Conservation (phyloP, 257 asterid genomes). For the Solanum virginianum region DNA sequence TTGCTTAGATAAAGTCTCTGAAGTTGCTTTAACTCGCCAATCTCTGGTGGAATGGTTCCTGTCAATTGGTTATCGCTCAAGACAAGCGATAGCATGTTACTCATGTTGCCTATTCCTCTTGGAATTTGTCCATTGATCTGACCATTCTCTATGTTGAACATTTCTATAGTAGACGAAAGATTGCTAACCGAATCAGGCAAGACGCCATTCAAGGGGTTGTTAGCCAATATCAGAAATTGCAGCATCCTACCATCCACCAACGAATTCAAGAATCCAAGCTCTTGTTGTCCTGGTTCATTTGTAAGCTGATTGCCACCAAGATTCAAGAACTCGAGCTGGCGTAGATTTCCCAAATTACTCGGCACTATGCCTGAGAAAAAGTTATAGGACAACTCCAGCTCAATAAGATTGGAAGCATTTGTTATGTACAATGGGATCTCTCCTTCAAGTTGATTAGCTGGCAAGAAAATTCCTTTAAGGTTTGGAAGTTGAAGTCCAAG, state of each 20-base stretch:
- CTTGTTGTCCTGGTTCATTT: background rate
- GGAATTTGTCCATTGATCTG: conserved; percentile 19
- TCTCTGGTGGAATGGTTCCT: conserved; percentile 17
- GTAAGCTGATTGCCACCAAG: conserved; percentile 13
- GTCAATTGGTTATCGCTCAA: conserved; percentile 16
- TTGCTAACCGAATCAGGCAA: conserved; percentile 22
- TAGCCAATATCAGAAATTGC: conserved; percentile 7
- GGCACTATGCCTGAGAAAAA: conserved; percentile 18
- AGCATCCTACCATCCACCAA: conserved; percentile 18
- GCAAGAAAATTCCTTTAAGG: conserved; percentile 17
- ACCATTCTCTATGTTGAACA: conserved; percentile 13
- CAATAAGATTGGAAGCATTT: conserved; percentile 15
- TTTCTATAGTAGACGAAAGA: conserved; percentile 14
- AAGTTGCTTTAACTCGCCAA: conserved; percentile 12
- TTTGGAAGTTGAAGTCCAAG: conserved; percentile 21
- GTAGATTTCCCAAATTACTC: conserved; percentile 17
- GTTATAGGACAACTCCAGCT: conserved; percentile 19
- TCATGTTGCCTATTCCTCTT: conserved; percentile 22
- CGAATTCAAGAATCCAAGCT: conserved; percentile 19
- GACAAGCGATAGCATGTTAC: conserved; percentile 11
- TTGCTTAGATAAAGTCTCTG: conserved; percentile 6
- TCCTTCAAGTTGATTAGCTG: conserved; percentile 13
- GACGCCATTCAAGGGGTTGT: conserved; percentile 12
- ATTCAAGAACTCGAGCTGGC: conserved; percentile 11
- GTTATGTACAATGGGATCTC: conserved; percentile 12